These are phyloP conservation scores for Pyronema domesticum DNA, from an alignment of 495 filamentous ascomycete species.

Conservation along the genomic window DNA sequence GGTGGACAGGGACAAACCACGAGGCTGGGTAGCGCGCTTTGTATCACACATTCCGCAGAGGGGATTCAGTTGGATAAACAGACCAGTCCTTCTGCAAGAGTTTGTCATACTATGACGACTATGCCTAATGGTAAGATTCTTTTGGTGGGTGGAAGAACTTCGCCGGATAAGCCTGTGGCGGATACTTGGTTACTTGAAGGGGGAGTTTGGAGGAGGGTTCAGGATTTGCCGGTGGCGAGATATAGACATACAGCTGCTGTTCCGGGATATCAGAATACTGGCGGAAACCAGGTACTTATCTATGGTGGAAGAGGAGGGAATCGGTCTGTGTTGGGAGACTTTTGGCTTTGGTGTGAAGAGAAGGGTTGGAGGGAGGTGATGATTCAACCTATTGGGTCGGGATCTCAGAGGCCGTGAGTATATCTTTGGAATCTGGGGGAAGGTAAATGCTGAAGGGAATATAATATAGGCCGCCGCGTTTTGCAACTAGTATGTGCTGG, in stretches of 20 bases:
- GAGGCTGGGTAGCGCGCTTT: constrained; percentile 14
- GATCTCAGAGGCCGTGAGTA: neutral
- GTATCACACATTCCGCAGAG: constrained; percentile 10
- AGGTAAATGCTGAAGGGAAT: neutral
- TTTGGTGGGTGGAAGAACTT: constrained; percentile 60
- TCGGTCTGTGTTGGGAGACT: constrained; percentile 38
- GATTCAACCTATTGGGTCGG: neutral
- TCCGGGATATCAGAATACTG: constrained; percentile 14
- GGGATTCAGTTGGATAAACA: neutral
- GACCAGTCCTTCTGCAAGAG: constrained; percentile 29
- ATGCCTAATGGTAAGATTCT: constrained; percentile 36
- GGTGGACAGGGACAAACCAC: constrained; percentile 41
- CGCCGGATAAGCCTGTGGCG: constrained; percentile 43
- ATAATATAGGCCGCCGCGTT: neutral
- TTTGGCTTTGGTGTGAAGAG: constrained; percentile 43
- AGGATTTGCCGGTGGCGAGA: constrained; percentile 44
- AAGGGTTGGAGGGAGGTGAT: constrained; percentile 31
- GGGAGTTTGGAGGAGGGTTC: constrained; percentile 41
- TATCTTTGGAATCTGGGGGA: neutral
- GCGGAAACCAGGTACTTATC: constrained; percentile 32
- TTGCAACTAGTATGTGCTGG: constrained; percentile 18
- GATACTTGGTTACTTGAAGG: constrained; percentile 57
- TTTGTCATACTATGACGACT: constrained; percentile 61
- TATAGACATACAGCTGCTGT: constrained; percentile 57
- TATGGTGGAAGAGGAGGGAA: constrained; percentile 51